Evolutionary conservation across 371 early-diverging fungal species (phyloP), one percentile per base, ranked within the genome.

Genomic region (Rhizopus arrhizus): DNA sequence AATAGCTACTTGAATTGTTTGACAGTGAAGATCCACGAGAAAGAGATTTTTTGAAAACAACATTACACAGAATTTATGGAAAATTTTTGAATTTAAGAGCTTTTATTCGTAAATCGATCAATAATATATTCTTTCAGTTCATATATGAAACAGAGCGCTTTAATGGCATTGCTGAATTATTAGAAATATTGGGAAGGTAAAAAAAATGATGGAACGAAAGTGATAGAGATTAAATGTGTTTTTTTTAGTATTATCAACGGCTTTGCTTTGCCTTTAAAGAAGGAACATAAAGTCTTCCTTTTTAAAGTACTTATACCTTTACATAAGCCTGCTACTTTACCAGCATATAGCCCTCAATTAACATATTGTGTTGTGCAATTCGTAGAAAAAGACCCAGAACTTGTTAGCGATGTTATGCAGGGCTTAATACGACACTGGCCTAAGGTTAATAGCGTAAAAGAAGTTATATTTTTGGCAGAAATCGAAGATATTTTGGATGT

Each of bases 1-100:
- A 53, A 7, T 69, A 94, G 91, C 75, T 98, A 6, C 82, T 98
- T 40, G 97, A 95, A 51, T 74, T 98, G 13, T 98, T 98, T 72
- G 96, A 98, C 71, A 94, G 93, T 69, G 99, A 97, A 77, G 99
- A 98, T 82, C 96, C 97, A 10, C 86, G 98, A 43, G 99, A 98
- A 81, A 87, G 99, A 48, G 99, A 98, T 71, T 95, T 95, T 64
- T 78, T 97, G 43, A 98, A 98, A 71, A 98, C 99, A 4, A 96
- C 94, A 10, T 80, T 98, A 43, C 99, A 98, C 72, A 81, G 99
- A 35, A 94, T 98, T 42, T 98, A 98, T 74, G 99, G 99, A 42
- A 98, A 98, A 75, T 95, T 98, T 76, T 78, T 97, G 45, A 93
- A 93, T 66, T 82, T 97, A 58, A 85, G 99, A 32, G 95, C 98